These are phyloP conservation scores for Solanum phureja DNA, from an alignment of 257 asterid species.

Conservation along the genomic window DNA sequence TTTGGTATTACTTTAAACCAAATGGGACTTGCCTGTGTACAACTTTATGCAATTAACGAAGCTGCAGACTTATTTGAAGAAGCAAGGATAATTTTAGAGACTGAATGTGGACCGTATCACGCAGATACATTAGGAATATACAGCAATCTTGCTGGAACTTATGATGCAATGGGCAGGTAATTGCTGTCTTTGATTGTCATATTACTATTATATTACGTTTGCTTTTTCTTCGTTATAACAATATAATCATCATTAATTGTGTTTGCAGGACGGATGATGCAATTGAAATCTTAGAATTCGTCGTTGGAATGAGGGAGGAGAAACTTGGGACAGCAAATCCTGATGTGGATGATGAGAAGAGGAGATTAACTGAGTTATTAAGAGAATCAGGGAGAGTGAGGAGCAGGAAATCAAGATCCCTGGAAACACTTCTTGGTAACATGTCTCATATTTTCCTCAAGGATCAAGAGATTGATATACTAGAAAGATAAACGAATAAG, in stretches of 20 bases:
- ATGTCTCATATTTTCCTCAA: constrained; percentile 16
- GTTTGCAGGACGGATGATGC: constrained; percentile 62
- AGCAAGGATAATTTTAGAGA: constrained; percentile 31
- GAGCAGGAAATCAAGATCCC: constrained; percentile 49
- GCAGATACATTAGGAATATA: constrained; percentile 36
- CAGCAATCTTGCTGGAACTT: constrained; percentile 37
- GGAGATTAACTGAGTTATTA: constrained; percentile 45
- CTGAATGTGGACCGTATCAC: constrained; percentile 30
- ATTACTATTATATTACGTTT: not conserved
- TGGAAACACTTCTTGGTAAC: constrained; percentile 53
- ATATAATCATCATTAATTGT: not conserved
- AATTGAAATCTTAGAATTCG: constrained; percentile 70
- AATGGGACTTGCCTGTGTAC: constrained; percentile 36
- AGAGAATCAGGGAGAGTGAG: constrained; percentile 68
- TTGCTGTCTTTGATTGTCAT: not conserved
- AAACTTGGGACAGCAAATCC: constrained; percentile 84
- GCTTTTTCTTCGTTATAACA: not conserved
- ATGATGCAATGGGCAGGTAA: constrained; percentile 86
- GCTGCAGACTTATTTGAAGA: constrained; percentile 41
- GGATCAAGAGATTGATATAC: constrained; percentile 26
- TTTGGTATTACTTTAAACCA: constrained; percentile 34
- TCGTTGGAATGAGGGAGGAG: constrained; percentile 83
- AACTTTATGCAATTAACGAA: constrained; percentile 30
- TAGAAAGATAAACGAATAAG: constrained; percentile 6
- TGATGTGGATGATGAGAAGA: constrained; percentile 75